Evolutionary conservation across 257 asterid species (phyloP).

Genomic region (Paraleonurus japonicus): DNA sequence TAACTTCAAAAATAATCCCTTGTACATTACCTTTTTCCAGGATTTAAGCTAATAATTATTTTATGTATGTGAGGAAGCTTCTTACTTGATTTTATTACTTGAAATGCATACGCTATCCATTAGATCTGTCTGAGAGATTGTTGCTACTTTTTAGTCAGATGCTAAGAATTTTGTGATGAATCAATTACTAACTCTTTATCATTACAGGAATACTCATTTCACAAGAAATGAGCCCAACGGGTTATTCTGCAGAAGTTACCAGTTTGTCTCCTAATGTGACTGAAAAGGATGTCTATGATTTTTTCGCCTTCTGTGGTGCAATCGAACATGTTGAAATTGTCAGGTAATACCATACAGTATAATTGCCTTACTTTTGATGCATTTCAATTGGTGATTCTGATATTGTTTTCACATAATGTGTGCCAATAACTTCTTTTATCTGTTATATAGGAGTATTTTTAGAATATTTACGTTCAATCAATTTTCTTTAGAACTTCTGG

Average conservation of each 20-base stretch:
- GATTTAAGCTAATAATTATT: conserved; percentile 5
- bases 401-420: background rate
- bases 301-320: conserved; percentile 86
- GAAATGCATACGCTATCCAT: background rate
- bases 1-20: background rate
- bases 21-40: background rate
- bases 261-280: conserved; percentile 68
- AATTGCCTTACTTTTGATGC: background rate
- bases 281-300: conserved; percentile 82
- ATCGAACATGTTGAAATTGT: conserved; percentile 84
- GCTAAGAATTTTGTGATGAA: conserved; percentile 12
- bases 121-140: conserved; percentile 4
- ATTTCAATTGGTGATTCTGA: background rate
- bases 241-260: conserved; percentile 76
- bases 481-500: background rate
- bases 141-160: conserved; percentile 14
- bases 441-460: background rate
- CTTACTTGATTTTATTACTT: background rate
- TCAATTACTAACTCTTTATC: background rate
- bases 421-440: background rate
- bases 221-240: conserved; percentile 65
- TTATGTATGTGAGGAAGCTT: background rate
- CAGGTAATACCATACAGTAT: conserved; percentile 47
- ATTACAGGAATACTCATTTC: conserved; percentile 2
- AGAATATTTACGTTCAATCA: background rate